phyloP scores from a whole-genome alignment of 116 monocot species.

The Cymodocea nodosa region DNA sequence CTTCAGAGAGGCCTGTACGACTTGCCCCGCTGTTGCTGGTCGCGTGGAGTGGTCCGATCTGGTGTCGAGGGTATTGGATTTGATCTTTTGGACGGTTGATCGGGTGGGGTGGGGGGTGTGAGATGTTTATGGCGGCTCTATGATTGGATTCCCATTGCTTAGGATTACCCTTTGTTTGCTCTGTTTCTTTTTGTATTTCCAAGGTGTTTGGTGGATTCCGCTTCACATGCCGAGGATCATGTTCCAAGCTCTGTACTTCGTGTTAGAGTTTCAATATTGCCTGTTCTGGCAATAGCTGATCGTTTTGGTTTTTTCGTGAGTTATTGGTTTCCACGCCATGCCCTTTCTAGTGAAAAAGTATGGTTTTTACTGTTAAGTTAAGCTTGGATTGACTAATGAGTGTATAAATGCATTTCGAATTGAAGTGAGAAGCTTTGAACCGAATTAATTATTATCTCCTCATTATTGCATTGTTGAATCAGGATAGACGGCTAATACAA shows the following conservation, averaged over 20 bases:
- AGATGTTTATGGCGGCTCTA: not conserved
- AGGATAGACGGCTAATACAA: not conserved
- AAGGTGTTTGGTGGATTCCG: too few species aligned
- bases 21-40: not conserved
- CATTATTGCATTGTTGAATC: not conserved
- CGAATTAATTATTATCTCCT: not conserved
- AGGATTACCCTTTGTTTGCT: not conserved
- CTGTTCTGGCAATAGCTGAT: too few species aligned
- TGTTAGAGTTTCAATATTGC: too few species aligned
- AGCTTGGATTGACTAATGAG: too few species aligned
- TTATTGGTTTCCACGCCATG: not conserved
- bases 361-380: too few species aligned
- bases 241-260: too few species aligned
- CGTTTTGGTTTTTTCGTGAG: not conserved
- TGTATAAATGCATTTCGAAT: not conserved
- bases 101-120: not conserved
- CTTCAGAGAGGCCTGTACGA: not conserved
- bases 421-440: not conserved
- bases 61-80: slow-evolving; percentile 5
- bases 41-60: slow-evolving; percentile 2
- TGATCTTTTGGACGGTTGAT: not conserved
- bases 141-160: not conserved
- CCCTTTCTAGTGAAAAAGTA: not conserved
- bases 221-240: too few species aligned
- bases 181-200: not conserved